phyloP scores from a whole-genome alignment of 2,329 filamentous ascomycete species.

The Sclerotinia subarctica region DNA sequence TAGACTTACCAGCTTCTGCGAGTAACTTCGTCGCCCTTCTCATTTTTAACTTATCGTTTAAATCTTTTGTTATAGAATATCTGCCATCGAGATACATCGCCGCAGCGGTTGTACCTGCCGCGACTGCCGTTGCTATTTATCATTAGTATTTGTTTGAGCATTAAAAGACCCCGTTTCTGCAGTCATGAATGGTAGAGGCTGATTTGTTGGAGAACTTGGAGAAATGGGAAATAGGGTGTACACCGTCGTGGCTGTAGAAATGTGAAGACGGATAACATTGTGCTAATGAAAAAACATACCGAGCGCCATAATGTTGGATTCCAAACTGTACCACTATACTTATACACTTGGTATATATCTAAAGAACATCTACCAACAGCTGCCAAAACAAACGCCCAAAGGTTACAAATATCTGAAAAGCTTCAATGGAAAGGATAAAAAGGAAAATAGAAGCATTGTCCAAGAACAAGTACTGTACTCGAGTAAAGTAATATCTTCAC shows the following conservation, averaged over 20 bases:
- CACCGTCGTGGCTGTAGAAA: neutral
- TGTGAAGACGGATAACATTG: neutral
- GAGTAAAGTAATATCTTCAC: neutral
- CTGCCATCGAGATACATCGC: slow-evolving; percentile 65
- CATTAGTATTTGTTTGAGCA: neutral
- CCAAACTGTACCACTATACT: neutral
- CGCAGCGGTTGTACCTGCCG: slow-evolving; percentile 44
- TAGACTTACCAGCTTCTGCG: slow-evolving; percentile 46
- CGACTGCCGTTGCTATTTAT: slow-evolving; percentile 32
- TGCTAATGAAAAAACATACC: neutral
- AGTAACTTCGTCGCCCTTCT: slow-evolving; percentile 46
- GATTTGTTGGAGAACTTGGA: neutral
- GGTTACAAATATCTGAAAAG: neutral
- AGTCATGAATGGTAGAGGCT: neutral
- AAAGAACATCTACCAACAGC: neutral
- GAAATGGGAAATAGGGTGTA: neutral
- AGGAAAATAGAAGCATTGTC: neutral
- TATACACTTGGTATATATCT: neutral
- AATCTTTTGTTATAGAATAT: slow-evolving; percentile 62
- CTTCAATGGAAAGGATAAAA: neutral
- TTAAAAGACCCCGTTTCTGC: neutral
- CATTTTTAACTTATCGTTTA: slow-evolving; percentile 46
- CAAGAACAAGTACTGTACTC: neutral
- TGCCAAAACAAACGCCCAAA: too few species aligned
- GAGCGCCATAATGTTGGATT: slow-evolving; percentile 2